Evolutionary conservation across 257 asterid species (phyloP).

Genomic region (Agastache rugosa): DNA sequence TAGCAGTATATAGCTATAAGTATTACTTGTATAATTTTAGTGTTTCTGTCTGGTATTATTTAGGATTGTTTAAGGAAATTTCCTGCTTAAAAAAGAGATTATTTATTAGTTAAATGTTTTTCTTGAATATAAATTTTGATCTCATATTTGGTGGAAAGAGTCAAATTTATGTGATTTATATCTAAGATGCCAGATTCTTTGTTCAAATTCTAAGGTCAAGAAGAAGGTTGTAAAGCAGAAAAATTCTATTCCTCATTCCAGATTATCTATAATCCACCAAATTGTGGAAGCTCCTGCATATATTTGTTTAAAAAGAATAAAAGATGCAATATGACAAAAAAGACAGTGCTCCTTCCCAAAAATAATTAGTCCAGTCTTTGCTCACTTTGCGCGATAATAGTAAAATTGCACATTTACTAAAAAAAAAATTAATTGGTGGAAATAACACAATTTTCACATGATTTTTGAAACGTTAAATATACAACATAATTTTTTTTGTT

Average conservation of each 20-base stretch:
- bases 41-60: slow-evolving; percentile 9
- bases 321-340: neutral
- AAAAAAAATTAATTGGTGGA: too few relatives aligned
- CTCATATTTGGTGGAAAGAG: slow-evolving; percentile 7
- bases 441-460: too few relatives aligned
- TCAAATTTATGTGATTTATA: neutral
- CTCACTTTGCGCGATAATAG: too few relatives aligned
- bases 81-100: slow-evolving; percentile 4
- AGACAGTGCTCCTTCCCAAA: neutral
- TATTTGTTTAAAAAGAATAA: neutral
- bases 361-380: too few relatives aligned
- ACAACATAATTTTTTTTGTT: too few relatives aligned
- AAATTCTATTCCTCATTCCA: neutral
- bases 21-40: neutral
- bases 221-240: neutral
- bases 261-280: neutral
- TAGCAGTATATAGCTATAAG: slow-evolving; percentile 25
- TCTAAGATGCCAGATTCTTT: slow-evolving; percentile 1
- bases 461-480: too few relatives aligned
- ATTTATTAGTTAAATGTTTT: neutral
- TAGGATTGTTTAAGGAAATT: slow-evolving; percentile 19
- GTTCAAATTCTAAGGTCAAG: slow-evolving; percentile 20
- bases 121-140: neutral
- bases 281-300: slow-evolving; percentile 26
- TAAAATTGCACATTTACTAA: too few relatives aligned